A percentile compares a stretch with the other conserved stretches of the same genome.
Conservation (phyloP, 768 basidiomycete genomes). For the Pleurotus cornucopiae region DNA sequence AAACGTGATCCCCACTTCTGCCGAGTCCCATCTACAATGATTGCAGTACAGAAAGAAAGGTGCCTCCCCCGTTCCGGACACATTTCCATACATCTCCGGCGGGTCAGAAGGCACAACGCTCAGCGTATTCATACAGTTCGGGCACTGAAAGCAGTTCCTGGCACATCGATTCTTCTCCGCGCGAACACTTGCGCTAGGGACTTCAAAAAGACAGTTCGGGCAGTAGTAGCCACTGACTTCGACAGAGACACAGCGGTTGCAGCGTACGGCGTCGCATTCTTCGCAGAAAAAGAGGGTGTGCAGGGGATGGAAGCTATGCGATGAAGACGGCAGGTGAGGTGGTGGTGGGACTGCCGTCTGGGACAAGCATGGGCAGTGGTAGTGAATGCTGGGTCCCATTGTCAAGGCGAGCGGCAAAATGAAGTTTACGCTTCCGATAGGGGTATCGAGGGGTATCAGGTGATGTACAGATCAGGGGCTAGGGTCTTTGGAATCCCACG, state of each 20-base stretch:
- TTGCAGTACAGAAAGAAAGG: slow-evolving; percentile 92
- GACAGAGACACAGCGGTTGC: slow-evolving; percentile 85
- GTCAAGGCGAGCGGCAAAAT: background rate
- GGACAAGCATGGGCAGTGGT: slow-evolving; percentile 76
- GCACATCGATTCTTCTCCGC: slow-evolving; percentile 99
- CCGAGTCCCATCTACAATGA: slow-evolving; percentile 93
- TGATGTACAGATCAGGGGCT: too few species aligned
- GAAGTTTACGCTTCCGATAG: background rate
- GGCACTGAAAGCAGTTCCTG: slow-evolving; percentile 96
- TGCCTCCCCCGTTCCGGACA: slow-evolving; percentile 68
- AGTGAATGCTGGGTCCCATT: slow-evolving; percentile 40
- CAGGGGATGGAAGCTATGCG: slow-evolving; percentile 78
- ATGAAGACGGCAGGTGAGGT: slow-evolving; percentile 73
- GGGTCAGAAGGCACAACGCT: slow-evolving; percentile 90
- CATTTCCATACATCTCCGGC: slow-evolving; percentile 55
- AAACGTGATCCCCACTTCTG: slow-evolving; percentile 86
- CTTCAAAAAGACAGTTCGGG: slow-evolving; percentile 97
- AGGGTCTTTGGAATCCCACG: too few species aligned
- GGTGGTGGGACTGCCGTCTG: slow-evolving; percentile 59
- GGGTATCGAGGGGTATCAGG: too few species aligned
- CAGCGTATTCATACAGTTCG: slow-evolving; percentile 85
- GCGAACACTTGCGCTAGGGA: slow-evolving; percentile 96
- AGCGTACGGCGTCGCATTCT: slow-evolving; percentile 94
- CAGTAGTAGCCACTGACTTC: slow-evolving; percentile 98
- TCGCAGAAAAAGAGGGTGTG: slow-evolving; percentile 94